phyloP scores from a whole-genome alignment of 2,329 filamentous ascomycete species.

The Teratosphaeriaceae sp. region DNA sequence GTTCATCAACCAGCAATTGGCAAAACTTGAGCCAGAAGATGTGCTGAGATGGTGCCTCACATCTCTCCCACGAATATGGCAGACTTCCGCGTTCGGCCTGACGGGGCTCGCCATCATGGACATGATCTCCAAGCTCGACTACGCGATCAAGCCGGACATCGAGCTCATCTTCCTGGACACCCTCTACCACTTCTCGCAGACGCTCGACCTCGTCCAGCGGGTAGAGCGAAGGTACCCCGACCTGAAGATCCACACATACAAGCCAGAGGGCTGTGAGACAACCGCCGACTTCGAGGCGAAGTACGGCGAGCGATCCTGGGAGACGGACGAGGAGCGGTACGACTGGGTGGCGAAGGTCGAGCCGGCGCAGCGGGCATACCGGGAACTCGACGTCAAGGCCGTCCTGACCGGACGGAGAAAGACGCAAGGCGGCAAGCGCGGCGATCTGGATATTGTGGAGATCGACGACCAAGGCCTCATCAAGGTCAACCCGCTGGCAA shows the following conservation, averaged over 20 bases:
- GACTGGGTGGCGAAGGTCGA: conserved; percentile 98
- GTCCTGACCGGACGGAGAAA: conserved; percentile 87
- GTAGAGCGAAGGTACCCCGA: conserved; percentile 71
- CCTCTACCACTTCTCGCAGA: conserved; percentile 47
- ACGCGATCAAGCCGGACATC: conserved; percentile 48
- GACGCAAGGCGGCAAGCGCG: conserved; percentile 88
- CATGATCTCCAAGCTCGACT: conserved; percentile 68
- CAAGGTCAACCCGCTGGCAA: conserved; percentile 96
- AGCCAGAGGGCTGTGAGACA: conserved; percentile 68
- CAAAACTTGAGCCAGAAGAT: conserved; percentile 80
- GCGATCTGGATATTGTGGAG: conserved; percentile 85
- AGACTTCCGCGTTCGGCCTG: conserved; percentile 46
- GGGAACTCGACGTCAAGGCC: conserved; percentile 78
- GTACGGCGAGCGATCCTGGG: conserved; percentile 80
- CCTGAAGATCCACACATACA: conserved; percentile 80
- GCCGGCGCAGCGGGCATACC: conserved; percentile 85
- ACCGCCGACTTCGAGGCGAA: conserved; percentile 70
- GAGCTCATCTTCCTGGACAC: conserved; percentile 51
- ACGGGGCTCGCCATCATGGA: conserved; percentile 49
- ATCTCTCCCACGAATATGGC: conserved; percentile 71
- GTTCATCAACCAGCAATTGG: conserved; percentile 84
- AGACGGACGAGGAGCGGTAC: conserved; percentile 80
- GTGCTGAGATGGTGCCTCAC: conserved; percentile 88
- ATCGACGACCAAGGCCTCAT: conserved; percentile 84
- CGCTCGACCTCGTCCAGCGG: conserved; percentile 51